Conservation (phyloP, 306 rosid species). For the Sindora glabra region DNA sequence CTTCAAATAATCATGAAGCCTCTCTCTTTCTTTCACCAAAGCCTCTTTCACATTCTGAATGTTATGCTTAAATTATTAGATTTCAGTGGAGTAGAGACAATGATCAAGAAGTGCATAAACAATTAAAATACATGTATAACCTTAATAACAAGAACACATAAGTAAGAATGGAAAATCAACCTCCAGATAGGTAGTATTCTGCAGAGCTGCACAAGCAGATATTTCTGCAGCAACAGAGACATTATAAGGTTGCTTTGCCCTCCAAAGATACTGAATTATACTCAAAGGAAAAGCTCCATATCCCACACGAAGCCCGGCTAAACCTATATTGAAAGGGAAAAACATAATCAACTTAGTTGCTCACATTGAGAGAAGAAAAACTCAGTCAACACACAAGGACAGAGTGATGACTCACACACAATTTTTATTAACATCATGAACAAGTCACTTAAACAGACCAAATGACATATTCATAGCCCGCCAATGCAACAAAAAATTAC, state of each 20-base stretch:
- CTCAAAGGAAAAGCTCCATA: slow-evolving; percentile 94
- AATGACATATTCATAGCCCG: too few species aligned
- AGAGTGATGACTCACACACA: not conserved
- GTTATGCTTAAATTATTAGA: slow-evolving; percentile 24
- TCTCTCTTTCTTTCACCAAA: slow-evolving; percentile 67
- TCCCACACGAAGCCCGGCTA: slow-evolving; percentile 98
- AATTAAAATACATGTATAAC: not conserved
- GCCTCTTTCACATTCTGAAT: slow-evolving; percentile 73
- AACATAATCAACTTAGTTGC: not conserved
- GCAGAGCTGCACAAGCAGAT: slow-evolving; percentile 87
- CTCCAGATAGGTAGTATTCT: slow-evolving; percentile 82
- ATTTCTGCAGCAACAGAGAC: slow-evolving; percentile 96
- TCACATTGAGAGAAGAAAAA: not conserved
- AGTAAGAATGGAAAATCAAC: slow-evolving; percentile 35
- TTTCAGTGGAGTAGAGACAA: not conserved
- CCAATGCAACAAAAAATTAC: too few species aligned
- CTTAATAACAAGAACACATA: not conserved
- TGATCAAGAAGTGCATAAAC: not conserved
- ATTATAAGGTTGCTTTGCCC: slow-evolving; percentile 97
- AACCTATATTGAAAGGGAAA: too few species aligned
- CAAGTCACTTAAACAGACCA: not conserved
- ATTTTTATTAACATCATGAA: not conserved
- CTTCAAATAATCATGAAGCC: slow-evolving; percentile 62
- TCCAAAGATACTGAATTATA: slow-evolving; percentile 85
- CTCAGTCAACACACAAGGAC: not conserved